Percentiles rank a stretch among this genome's conserved stretches.
Conservation (phyloP, 257 asterid genomes). For the Misopates orontium region DNA sequence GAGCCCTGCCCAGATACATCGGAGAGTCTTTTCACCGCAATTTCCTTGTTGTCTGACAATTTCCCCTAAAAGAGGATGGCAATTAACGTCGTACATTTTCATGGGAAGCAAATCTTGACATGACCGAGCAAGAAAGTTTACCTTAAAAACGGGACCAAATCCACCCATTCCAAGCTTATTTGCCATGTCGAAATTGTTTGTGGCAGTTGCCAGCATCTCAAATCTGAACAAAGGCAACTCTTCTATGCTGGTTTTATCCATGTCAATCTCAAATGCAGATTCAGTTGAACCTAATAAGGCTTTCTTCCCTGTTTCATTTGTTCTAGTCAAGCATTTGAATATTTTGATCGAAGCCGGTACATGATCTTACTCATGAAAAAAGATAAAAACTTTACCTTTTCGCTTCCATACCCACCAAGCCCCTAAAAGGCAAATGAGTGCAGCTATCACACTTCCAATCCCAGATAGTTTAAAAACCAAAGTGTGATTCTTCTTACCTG, state of each 20-base stretch:
- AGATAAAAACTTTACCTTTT: not conserved
- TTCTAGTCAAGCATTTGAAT: too few species aligned
- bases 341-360: too few species aligned
- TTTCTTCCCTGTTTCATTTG: not conserved
- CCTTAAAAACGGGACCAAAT: constrained; percentile 28
- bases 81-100: not conserved
- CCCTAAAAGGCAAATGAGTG: constrained; percentile 16
- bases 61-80: constrained; percentile 30
- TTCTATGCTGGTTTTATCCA: not conserved
- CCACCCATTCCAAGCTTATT: constrained; percentile 31
- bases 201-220: constrained; percentile 16
- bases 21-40: constrained; percentile 44
- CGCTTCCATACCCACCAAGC: not conserved
- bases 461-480: not conserved
- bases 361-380: not conserved
- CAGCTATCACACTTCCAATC: not conserved
- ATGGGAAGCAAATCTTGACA: too few species aligned
- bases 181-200: constrained; percentile 8
- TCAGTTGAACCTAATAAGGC: not conserved
- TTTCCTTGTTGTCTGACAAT: constrained; percentile 29
- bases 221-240: constrained; percentile 21
- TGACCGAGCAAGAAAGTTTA: not conserved
- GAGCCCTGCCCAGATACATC: constrained; percentile 38
- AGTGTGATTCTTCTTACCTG: not conserved
- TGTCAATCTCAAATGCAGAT: not conserved